Evolutionary conservation across 768 basidiomycete genomes (phyloP).

Genomic region (Leccinellum albellum): DNA sequence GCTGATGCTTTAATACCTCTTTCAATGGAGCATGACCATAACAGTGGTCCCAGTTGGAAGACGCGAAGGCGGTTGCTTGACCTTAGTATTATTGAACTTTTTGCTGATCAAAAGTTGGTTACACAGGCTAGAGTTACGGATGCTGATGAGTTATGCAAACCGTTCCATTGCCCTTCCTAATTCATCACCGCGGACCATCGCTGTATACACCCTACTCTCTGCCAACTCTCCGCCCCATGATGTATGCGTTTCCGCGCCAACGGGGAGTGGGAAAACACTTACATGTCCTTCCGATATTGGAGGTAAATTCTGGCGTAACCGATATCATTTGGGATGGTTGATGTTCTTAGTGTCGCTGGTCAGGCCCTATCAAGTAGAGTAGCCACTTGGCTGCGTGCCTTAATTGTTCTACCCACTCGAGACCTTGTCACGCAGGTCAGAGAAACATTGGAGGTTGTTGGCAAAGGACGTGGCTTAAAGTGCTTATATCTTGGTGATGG

Average conservation of each 20-base stretch:
- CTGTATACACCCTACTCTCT: constrained; percentile 68
- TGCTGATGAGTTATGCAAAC: constrained; percentile 61
- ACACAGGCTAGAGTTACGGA: not conserved
- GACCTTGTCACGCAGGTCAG: constrained; percentile 90
- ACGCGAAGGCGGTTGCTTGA: constrained; percentile 63
- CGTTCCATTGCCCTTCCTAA: constrained; percentile 75
- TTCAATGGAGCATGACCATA: constrained; percentile 35
- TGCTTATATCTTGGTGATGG: constrained; percentile 28
- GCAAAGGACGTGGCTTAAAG: constrained; percentile 85
- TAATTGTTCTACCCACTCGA: constrained; percentile 89
- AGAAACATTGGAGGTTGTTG: constrained; percentile 84
- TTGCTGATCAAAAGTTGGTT: constrained; percentile 62
- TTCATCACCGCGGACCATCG: constrained; percentile 43
- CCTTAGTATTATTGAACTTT: constrained; percentile 80
- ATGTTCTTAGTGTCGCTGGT: not conserved
- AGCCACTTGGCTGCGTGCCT: constrained; percentile 80
- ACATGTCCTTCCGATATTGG: constrained; percentile 88
- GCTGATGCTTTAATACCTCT: constrained; percentile 46
- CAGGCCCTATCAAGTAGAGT: constrained; percentile 73
- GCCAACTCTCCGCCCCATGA: constrained; percentile 72
- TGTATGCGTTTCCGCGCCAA: constrained; percentile 93
- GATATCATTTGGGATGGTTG: not conserved
- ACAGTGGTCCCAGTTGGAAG: constrained; percentile 52
- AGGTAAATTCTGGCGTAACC: constrained; percentile 44
- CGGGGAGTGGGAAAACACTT: constrained; percentile 96